Base-by-base conservation (phyloP, 208 protist genomes). In the Polymyxa betae region DNA sequence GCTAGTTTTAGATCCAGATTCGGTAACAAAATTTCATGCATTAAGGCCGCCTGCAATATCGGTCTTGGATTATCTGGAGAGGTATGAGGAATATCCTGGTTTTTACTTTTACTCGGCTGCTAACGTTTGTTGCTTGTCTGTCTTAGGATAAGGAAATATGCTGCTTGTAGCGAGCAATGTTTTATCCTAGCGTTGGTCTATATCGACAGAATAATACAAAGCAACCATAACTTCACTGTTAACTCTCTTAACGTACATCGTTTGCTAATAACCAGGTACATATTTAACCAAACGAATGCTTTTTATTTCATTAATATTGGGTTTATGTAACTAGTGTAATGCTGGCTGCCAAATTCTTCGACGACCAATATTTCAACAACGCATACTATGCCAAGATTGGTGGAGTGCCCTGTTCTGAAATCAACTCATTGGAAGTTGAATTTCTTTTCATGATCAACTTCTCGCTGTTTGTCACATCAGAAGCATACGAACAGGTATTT, bases 351-450 rank as follows among this genome's bases (percentile, higher is more conserved):
- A 96, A 96, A 46, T 95, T 93, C 40, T 93, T 93, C n/a, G 88
- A 94, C 41, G 94, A 96, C 89, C 95, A 94, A 43, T 93, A 94
- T 77, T 96, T 95, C 93, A 95, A 93, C 49, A 96, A 96, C 46
- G 88, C 88, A 45, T 95, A 96, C 89, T 96, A 96, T 89, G 93
- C 93, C 38, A 92, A 94, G 77, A 95, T 96, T 45, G 95, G 93
- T 41, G 95, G 95, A 72, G 91, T 96, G 0, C 87, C 90, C 0
- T 46, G 94, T 16, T n/a, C 49, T 29, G 95, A 96, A 88, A 90
- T 96, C 45, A 95, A 96, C 38, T 46, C 43, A 20, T 60, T 96
- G 0, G 95, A 96, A 90, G 45, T 94, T 20, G 77, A 91, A 24
- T 96, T 96, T 89, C 89, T 96, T 0, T 87, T 88, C 40, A 54